phyloP scores from a whole-genome alignment of 169 alveolate genomes.

The Toxoplasma gondii region DNA sequence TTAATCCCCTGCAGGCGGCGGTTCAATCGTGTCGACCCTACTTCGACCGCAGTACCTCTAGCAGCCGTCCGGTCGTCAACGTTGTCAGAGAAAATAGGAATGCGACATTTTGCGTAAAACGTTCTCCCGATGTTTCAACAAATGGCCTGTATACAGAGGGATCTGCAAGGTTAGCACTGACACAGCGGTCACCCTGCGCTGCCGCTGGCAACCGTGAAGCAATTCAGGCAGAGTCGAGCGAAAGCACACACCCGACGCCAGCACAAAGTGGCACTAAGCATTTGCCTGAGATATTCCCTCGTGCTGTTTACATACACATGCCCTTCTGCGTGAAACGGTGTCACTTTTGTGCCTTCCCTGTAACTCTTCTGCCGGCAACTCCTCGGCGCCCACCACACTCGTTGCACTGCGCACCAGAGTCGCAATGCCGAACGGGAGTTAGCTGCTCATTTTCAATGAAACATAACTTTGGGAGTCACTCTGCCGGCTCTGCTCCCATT shows the following conservation, averaged over 20 bases:
- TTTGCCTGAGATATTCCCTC: neutral
- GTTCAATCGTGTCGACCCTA: no score
- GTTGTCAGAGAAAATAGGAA: no score
- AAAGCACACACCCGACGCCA: neutral
- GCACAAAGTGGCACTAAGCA: neutral
- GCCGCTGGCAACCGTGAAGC: no score
- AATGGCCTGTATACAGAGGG: no score
- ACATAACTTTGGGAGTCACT: no score
- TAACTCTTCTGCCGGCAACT: neutral
- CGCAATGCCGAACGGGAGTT: neutral
- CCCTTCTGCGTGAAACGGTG: neutral
- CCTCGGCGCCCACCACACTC: neutral
- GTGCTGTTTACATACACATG: neutral
- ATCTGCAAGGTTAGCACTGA: no score
- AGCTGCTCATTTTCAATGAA: neutral
- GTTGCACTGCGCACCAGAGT: neutral
- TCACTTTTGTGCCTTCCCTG: neutral
- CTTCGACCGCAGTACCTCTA: no score
- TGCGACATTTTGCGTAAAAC: no score
- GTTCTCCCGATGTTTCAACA: no score
- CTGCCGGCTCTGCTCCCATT: neutral
- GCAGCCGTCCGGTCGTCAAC: no score
- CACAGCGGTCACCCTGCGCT: no score
- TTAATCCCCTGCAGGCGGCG: neutral
- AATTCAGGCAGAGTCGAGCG: neutral